These are phyloP conservation scores for Anthracocystis walkeri DNA, from an alignment of 1,284 basidiomycete species.

Conservation along the genomic window DNA sequence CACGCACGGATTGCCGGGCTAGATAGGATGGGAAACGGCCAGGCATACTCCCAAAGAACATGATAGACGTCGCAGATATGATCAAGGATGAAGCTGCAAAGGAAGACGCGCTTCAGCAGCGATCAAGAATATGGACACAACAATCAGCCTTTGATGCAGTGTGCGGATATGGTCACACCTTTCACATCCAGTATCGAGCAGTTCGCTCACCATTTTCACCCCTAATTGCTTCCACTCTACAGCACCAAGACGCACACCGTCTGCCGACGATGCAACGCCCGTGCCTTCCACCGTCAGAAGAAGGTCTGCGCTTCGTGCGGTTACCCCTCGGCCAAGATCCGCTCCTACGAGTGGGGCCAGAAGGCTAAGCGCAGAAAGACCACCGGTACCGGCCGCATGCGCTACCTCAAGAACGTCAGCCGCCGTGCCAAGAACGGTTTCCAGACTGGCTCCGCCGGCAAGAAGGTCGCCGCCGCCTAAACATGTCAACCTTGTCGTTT, in stretches of 20 bases:
- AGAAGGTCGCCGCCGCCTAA: constrained; percentile 67
- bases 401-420: constrained; percentile 80
- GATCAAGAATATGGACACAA: background rate
- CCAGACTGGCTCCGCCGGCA: constrained; percentile 69
- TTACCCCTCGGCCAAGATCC: constrained; percentile 93
- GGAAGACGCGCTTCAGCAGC: background rate
- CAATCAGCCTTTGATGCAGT: background rate
- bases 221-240: constrained; percentile 26
- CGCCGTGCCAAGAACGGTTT: constrained; percentile 86
- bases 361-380: constrained; percentile 99
- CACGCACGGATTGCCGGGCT: background rate
- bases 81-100: background rate
- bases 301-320: constrained; percentile 97
- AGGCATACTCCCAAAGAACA: background rate
- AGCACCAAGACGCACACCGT: constrained; percentile 97
- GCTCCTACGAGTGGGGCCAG: constrained; percentile 96
- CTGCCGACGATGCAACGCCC: constrained; percentile 85
- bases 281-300: constrained; percentile 96
- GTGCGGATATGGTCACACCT: background rate
- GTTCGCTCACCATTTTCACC: constrained; percentile 23
- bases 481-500: constrained; percentile 13
- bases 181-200: background rate
- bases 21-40: background rate
- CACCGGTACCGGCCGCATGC: constrained; percentile 94
- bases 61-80: background rate